A percentile compares a stretch with the other conserved stretches of the same genome.
Conservation (phyloP, 345 rosid species). For the Eucalyptus polyanthemos region DNA sequence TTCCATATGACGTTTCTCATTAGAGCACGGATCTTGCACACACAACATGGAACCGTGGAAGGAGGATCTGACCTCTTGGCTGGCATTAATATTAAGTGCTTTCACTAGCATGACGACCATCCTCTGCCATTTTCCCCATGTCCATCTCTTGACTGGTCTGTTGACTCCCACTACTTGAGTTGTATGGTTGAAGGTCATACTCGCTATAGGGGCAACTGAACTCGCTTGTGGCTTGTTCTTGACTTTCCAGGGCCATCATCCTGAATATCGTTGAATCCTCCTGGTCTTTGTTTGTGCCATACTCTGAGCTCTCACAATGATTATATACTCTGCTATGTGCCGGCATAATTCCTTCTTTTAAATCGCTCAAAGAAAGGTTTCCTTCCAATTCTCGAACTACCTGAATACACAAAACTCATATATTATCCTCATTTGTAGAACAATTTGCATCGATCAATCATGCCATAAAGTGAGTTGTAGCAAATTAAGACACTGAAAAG, state of each 20-base stretch:
- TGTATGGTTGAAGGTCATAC: slow-evolving; percentile 27
- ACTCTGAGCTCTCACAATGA: slow-evolving; percentile 46
- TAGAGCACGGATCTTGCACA: not conserved
- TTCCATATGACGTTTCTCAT: not conserved
- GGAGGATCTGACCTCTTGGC: not conserved
- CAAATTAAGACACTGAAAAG: not conserved
- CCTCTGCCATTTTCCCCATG: slow-evolving; percentile 8
- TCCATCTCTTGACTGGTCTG: slow-evolving; percentile 33
- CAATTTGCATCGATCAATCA: not conserved
- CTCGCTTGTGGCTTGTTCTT: slow-evolving; percentile 40
- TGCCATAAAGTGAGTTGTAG: not conserved
- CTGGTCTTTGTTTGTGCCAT: slow-evolving; percentile 40
- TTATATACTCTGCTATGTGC: slow-evolving; percentile 28
- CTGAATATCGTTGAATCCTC: slow-evolving; percentile 61
- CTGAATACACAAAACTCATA: slow-evolving; percentile 3
- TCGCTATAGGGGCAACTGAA: slow-evolving; percentile 40
- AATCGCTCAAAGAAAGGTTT: slow-evolving; percentile 43
- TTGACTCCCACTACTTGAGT: slow-evolving; percentile 49
- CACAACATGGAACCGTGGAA: not conserved
- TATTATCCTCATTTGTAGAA: not conserved
- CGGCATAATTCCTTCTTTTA: slow-evolving; percentile 39
- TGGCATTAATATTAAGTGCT: not conserved
- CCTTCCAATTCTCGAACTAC: slow-evolving; percentile 81
- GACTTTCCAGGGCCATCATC: slow-evolving; percentile 32
- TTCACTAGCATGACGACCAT: not conserved